Base-by-base conservation (phyloP, 306 rosid genomes). In the Sicyos edulis region DNA sequence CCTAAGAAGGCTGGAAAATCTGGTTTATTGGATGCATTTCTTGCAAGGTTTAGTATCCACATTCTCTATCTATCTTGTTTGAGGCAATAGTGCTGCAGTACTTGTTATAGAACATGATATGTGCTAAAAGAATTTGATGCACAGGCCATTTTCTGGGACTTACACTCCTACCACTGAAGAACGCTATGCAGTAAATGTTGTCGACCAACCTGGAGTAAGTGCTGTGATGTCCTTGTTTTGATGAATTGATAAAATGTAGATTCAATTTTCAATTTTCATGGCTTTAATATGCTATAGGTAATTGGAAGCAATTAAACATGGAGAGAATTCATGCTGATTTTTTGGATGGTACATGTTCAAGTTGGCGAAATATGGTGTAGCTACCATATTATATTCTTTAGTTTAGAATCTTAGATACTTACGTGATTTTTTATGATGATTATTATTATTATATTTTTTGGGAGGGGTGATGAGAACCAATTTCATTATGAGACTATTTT, bases 1-100 rank as follows among this genome's bases (percentile, higher is more conserved):
- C 92, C 99, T 72, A 87, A 84, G 84, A 86, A 84, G 78, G 86
- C 99, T 11, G 99, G 99, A 66, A 95, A 95, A 69, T 95, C 99
- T 77, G 87, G 91, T 50, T 76, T 95, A 44, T 79, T 95, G 79
- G 95, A 91, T 77, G 81, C 92, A 69, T 91, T 91, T 76, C 78
- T 91, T 79, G 91, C 86, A 85, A 91, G 97, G 97, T 92, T 14
- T 61, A 20, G 5, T 24, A 50, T 69, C 44, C 8, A 50, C 37
- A 14, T 13, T 66, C 20, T 68, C 21, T 49, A 68, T 4, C 15
- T 49, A 68, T 50, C 45, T 68, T 69, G 14, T 69, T 50, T 10
- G 59, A 24, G 47, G 58, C 58, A 24, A 15, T 69, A 68, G 50
- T 50, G 8, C 22, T 69, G 2, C 8, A 14, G 45, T 49, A 45